These are phyloP conservation scores for Vigna radiata DNA, from an alignment of 306 rosid genomes.

Conservation along the genomic window DNA sequence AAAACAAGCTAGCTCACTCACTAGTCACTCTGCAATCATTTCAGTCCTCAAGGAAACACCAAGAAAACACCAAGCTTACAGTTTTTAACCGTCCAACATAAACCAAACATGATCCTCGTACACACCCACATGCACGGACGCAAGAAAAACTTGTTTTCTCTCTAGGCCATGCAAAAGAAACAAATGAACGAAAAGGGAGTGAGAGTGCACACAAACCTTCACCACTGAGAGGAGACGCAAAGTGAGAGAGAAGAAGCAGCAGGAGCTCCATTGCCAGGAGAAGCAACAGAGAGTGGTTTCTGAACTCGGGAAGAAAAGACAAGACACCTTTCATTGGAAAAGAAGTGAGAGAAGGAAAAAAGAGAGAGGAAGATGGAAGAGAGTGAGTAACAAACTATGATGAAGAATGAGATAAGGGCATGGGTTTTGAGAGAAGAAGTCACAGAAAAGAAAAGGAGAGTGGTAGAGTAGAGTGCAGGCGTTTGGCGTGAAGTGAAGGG, in stretches of 20 bases:
- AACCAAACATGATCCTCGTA: not conserved
- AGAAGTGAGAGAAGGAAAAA: not conserved
- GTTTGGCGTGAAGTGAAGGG: conserved; percentile 28
- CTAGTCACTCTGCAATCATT: not conserved
- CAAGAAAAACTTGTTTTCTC: not conserved
- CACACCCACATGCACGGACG: conserved; percentile 11
- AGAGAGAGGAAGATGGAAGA: not conserved
- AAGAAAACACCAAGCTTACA: not conserved
- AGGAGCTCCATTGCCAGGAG: not conserved
- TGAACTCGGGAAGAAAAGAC: not conserved
- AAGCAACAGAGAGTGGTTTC: not conserved
- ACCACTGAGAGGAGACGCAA: not conserved
- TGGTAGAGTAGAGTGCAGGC: not conserved
- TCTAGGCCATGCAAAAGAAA: not conserved
- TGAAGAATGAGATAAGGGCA: not conserved
- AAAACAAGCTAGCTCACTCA: not conserved
- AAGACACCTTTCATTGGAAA: not conserved
- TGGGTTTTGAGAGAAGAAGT: not conserved
- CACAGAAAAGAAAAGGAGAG: not conserved
- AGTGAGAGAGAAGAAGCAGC: not conserved
- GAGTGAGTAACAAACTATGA: not conserved
- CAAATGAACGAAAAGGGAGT: not conserved
- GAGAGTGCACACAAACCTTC: conserved; percentile 22
- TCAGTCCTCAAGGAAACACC: not conserved
- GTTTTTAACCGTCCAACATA: not conserved